Conservation (phyloP, 2,329 filamentous ascomycete species). For the Aspergillus japonicus region DNA sequence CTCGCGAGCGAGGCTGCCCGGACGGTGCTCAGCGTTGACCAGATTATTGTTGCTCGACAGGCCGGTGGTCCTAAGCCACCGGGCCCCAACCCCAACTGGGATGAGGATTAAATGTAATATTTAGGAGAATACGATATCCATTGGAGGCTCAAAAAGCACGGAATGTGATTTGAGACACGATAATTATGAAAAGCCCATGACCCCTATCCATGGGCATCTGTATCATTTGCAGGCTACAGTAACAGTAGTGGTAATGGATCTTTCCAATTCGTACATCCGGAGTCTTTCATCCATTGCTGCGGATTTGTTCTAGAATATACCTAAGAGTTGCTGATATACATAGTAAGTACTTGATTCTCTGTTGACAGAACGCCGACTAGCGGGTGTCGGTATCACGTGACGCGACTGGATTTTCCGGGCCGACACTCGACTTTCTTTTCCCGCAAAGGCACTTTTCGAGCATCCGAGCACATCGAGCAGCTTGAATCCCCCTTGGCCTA, state of each 20-base stretch:
- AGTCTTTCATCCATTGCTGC: neutral
- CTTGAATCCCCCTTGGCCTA: slow-evolving; percentile 10
- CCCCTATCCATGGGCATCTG: slow-evolving; percentile 4
- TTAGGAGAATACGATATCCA: slow-evolving; percentile 9
- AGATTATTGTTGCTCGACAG: slow-evolving; percentile 97
- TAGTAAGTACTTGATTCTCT: neutral
- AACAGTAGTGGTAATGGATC: slow-evolving; percentile 6
- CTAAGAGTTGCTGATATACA: neutral
- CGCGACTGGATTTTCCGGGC: slow-evolving; percentile 33
- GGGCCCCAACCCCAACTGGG: slow-evolving; percentile 81
- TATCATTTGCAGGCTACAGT: neutral
- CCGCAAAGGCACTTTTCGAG: slow-evolving; percentile 13
- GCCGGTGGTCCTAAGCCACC: slow-evolving; percentile 97
- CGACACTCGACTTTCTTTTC: slow-evolving; percentile 33
- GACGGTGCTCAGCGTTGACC: slow-evolving; percentile 93
- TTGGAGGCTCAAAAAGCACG: slow-evolving; percentile 12
- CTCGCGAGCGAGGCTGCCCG: slow-evolving; percentile 91
- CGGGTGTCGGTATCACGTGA: slow-evolving; percentile 27
- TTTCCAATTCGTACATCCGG: neutral
- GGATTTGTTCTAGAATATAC: neutral
- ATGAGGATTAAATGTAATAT: slow-evolving; percentile 55
- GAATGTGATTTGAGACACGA: slow-evolving; percentile 34
- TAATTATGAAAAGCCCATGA: slow-evolving; percentile 30
- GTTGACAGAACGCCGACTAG: neutral
- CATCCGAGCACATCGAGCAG: slow-evolving; percentile 14